phyloP scores from a whole-genome alignment of 495 filamentous ascomycete genomes.

The Trichoderma parareesei region DNA sequence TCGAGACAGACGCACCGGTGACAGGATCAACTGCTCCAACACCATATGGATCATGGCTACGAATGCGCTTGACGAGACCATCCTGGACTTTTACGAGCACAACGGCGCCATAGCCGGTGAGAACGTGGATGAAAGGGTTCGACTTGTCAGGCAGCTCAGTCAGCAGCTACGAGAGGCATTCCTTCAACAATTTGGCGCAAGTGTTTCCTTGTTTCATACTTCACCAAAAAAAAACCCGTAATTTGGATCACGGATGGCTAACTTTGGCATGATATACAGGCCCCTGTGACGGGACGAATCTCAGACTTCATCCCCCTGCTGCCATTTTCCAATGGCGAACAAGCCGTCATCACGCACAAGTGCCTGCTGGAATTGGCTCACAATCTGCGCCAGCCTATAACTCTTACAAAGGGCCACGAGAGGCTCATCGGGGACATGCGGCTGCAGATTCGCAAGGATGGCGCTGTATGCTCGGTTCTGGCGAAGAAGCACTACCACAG shows the following conservation, averaged over 20 bases:
- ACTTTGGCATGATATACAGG: neutral
- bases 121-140: constrained; percentile 9
- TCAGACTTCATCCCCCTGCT: constrained; percentile 38
- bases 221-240: neutral
- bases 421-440: constrained; percentile 29
- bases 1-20: constrained; percentile 11
- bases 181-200: constrained; percentile 20
- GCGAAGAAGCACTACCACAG: constrained; percentile 28
- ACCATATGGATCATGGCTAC: constrained; percentile 51
- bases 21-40: constrained; percentile 45
- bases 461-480: constrained; percentile 28
- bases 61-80: constrained; percentile 36
- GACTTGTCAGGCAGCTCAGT: constrained; percentile 15
- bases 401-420: constrained; percentile 18
- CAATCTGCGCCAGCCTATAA: constrained; percentile 24
- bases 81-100: constrained; percentile 28
- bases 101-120: constrained; percentile 21
- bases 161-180: constrained; percentile 24
- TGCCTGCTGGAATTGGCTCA: constrained; percentile 29
- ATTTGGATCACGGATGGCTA: neutral
- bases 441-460: constrained; percentile 26
- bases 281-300: constrained; percentile 36
- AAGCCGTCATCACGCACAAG: constrained; percentile 39
- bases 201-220: neutral
- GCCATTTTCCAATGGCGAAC: constrained; percentile 35